These are phyloP conservation scores for Chrysanthemum lavandulifolium DNA, from an alignment of 129 eudicot species.

Conservation along the genomic window DNA sequence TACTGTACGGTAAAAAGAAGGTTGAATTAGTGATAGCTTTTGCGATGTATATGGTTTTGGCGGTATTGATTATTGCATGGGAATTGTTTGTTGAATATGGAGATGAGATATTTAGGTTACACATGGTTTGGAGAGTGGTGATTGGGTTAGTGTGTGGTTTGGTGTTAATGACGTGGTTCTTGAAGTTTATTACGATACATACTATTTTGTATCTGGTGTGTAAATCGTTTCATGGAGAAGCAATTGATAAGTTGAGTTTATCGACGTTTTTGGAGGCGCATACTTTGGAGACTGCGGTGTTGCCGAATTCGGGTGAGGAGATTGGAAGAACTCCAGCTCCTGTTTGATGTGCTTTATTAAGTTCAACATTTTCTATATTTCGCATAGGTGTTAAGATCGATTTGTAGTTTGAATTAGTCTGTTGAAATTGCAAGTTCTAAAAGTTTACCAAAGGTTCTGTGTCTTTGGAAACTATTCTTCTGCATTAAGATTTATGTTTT, in stretches of 20 bases:
- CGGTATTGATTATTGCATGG: background rate
- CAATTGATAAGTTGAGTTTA: constrained; percentile 31
- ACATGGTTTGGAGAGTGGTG: constrained; percentile 33
- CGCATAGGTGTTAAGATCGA: background rate
- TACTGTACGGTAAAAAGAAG: constrained; percentile 25
- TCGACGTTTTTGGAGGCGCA: constrained; percentile 27
- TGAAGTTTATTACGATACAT: constrained; percentile 25
- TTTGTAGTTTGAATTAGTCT: too few species aligned
- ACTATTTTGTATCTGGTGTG: constrained; percentile 39
- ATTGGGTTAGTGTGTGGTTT: constrained; percentile 17
- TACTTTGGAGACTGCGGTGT: constrained; percentile 26
- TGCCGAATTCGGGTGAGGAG: constrained; percentile 23
- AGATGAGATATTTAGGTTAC: background rate
- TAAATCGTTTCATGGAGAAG: constrained; percentile 38
- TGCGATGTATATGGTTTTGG: constrained; percentile 1
- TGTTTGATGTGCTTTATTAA: constrained; percentile 4
- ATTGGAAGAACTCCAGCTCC: constrained; percentile 14
- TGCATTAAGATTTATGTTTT: too few species aligned
- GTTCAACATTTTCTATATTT: background rate
- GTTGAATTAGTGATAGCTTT: constrained; percentile 29
- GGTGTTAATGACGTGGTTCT: constrained; percentile 12
- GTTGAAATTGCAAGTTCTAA: too few species aligned
- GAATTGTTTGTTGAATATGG: constrained; percentile 18
- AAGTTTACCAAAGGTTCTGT: too few species aligned
- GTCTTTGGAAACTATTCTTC: too few species aligned